These are phyloP conservation scores for Kodamaea lidongshanica DNA, from an alignment of 805 yeast species.

Conservation along the genomic window DNA sequence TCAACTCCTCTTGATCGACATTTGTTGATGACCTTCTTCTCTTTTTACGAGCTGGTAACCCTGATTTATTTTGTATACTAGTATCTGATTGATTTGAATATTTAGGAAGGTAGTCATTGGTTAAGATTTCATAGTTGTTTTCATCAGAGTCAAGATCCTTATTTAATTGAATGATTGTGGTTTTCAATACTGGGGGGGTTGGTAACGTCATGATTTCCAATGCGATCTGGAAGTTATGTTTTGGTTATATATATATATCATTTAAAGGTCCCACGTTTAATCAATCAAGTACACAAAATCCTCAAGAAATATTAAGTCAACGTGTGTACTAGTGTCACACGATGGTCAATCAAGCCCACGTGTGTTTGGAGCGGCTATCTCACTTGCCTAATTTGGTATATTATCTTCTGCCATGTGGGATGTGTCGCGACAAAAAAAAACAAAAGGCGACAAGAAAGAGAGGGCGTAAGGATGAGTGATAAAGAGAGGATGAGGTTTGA, in stretches of 20 bases:
- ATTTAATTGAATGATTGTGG: conserved; percentile 40
- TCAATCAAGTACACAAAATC: not conserved
- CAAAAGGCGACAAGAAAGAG: too few relatives aligned
- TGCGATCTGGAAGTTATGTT: too few relatives aligned
- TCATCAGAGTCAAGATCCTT: conserved; percentile 38
- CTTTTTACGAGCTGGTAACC: conserved; percentile 21
- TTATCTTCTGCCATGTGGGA: too few relatives aligned
- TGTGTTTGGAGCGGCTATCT: too few relatives aligned
- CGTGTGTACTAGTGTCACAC: too few relatives aligned
- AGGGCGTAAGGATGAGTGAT: too few relatives aligned
- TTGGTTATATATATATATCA: too few relatives aligned
- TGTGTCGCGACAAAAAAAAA: too few relatives aligned
- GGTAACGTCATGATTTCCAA: conserved; percentile 21
- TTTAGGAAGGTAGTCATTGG: conserved; percentile 27
- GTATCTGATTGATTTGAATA: conserved; percentile 6
- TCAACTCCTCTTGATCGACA: conserved; percentile 36
- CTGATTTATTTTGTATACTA: conserved; percentile 4
- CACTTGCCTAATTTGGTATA: too few relatives aligned
- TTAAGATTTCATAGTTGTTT: conserved; percentile 37
- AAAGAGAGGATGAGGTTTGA: too few relatives aligned
- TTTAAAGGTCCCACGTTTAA: conserved; percentile 7
- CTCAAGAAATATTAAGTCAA: conserved; percentile 8
- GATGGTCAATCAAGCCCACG: too few relatives aligned
- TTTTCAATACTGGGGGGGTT: conserved; percentile 37
- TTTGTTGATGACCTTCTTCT: conserved; percentile 35